A percentile compares a stretch with the other conserved stretches of the same genome.
phyloP scores from a whole-genome alignment of 768 basidiomycete genomes.

The Rhizopogon rudus region DNA sequence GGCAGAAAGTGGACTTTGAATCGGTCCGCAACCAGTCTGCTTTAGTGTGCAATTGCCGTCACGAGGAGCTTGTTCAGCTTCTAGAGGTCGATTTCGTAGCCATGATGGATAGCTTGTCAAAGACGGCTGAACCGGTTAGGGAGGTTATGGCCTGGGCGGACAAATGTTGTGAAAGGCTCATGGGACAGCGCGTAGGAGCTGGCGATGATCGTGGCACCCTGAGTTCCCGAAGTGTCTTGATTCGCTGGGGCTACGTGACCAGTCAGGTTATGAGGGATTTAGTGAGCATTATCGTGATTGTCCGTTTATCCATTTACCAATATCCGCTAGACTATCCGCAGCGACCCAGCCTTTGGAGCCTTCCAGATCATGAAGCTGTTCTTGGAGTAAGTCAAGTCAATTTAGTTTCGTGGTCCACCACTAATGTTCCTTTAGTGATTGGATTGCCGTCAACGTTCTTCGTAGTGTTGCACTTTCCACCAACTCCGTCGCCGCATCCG shows the following conservation, averaged over 20 bases:
- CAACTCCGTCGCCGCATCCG: constrained; percentile 87
- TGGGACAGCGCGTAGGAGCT: constrained; percentile 60
- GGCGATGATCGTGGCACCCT: constrained; percentile 73
- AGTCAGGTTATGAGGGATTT: constrained; percentile 91
- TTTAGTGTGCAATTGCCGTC: constrained; percentile 87
- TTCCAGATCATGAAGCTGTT: constrained; percentile 91
- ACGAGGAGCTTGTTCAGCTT: constrained; percentile 82
- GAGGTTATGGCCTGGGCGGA: constrained; percentile 92
- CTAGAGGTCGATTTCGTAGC: constrained; percentile 79
- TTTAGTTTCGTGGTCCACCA: constrained; percentile 7
- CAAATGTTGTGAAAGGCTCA: constrained; percentile 80
- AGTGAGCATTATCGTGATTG: constrained; percentile 37
- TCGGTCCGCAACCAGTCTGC: constrained; percentile 92
- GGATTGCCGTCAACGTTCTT: constrained; percentile 88
- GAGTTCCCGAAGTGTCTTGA: constrained; percentile 84
- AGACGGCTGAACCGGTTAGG: constrained; percentile 75
- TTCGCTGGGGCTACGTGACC: constrained; percentile 91
- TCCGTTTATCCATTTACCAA: neutral
- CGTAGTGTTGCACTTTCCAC: constrained; percentile 84
- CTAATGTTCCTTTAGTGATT: constrained; percentile 53
- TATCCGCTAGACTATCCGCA: constrained; percentile 72
- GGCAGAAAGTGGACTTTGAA: constrained; percentile 87
- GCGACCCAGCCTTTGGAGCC: constrained; percentile 88
- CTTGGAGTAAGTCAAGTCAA: constrained; percentile 61
- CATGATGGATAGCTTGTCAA: constrained; percentile 66